Evolutionary conservation across 805 yeast genomes (phyloP), one percentile per base, ranked within the genome.

Genomic region (Starmerella roubikii): DNA sequence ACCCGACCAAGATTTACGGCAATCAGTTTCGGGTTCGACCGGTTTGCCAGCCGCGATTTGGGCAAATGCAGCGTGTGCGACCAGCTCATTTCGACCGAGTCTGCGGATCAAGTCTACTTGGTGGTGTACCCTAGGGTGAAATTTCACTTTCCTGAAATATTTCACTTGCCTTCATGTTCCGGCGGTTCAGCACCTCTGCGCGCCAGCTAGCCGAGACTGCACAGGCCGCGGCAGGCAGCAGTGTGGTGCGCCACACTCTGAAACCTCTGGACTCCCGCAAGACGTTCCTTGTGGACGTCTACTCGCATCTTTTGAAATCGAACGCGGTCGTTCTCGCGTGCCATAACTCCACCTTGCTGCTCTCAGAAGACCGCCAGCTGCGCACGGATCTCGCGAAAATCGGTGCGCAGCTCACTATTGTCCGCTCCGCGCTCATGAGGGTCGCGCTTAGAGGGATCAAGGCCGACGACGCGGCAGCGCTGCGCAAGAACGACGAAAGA

Each of bases 311-410:
- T 46, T 68, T 84, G 62, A 75, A 76, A 41, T 64, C 60, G 22
- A 74, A 74, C 56, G 76, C 82, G 28, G 74, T 86, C 32, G 66
- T 86, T 12, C 66, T 88, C 39, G 76, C 82, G 49, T 72, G 76
- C 5, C 98, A 91, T 62, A 88, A 83, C 63, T 83, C 84, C 57
- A 85, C 85, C 56, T 61, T 86, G 49, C 58, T 71, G 40, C 76
- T 82, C 49, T 52, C 60, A 12, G 97, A 91, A 47, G 76, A 79
- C 54, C 71, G 68, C 41, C 61, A 54, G 26, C 66, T 78, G 47
- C 71, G 94, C 54, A 55, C 66, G 15, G 78, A 75, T 47, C 65
- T 91, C 46, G 61, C 55, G 32, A 67, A 69, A 35, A 61, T 70
- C n/a, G 93, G 91, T 13, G 93, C 77, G 20, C 69, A 67, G 40